Base-by-base conservation (phyloP, 257 asterid genomes). In the Forsythia viridissima region DNA sequence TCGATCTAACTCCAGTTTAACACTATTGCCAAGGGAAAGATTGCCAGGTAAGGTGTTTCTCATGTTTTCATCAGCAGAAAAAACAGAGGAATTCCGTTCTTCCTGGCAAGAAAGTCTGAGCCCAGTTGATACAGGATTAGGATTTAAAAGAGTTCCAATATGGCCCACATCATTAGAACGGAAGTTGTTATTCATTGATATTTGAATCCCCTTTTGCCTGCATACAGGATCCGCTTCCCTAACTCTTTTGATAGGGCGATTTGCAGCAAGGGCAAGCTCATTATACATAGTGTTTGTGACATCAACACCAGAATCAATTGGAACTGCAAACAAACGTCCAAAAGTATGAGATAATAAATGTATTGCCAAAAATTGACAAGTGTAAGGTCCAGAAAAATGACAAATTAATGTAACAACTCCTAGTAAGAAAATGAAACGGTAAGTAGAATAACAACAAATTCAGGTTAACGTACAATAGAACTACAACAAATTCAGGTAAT, bases 121-220 rank as follows among this genome's bases (percentile, higher is more conserved):
- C 36, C 97, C 97, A 38, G 93, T 92, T 21, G 96, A 90, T 16
- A 92, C 94, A 20, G 87, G 78, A 86, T 84, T 87, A 16, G 87
- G 90, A 80, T 88, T 92, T 78, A 87, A 77, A 83, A 85, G 82
- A 6, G 87, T 76, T 69, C 90, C 91, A 40, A 81, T 70, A 63
- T 76, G 87, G 76, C 75, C 84, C 41, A 81, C 66, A 73, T 88
- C 88, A 43, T 80, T 83, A 46, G 82, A 81, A 76, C 81, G 74
- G 20, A 78, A 81, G 84, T 77, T 85, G 83, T 83, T 88, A 55
- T 84, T 86, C 86, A 82, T 77, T 15, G 90, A 83, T 73, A 87
- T 80, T 55, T 74, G 91, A 77, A 86, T 90, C 83, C 85, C 89
- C 74, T 87, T 92, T 80, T 84, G 92, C 81, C 83, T 70, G 48